Evolutionary conservation across 805 yeast species (phyloP).

Genomic region (Peterozyma xylosa): DNA sequence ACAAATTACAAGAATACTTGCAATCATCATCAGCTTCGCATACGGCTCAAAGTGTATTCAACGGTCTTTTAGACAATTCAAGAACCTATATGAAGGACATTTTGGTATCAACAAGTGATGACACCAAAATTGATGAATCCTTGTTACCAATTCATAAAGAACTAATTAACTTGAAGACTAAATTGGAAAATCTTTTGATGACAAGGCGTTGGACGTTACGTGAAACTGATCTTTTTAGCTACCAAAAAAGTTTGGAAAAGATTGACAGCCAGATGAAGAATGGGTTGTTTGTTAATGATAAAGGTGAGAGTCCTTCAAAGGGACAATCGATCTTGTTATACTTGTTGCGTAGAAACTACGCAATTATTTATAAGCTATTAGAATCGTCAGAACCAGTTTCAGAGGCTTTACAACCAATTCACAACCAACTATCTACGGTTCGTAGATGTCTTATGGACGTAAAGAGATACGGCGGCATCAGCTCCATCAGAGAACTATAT

Average conservation of each 20-base stretch:
- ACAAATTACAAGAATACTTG: conserved; percentile 55
- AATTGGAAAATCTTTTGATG: conserved; percentile 74
- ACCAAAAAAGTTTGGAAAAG: conserved; percentile 64
- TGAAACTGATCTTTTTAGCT: conserved; percentile 86
- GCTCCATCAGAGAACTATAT: conserved; percentile 80
- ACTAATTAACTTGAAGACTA: conserved; percentile 58
- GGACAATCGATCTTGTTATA: conserved; percentile 65
- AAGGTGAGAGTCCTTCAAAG: conserved; percentile 22
- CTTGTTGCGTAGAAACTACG: conserved; percentile 82
- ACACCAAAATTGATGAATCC: conserved; percentile 35
- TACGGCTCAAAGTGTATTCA: conserved; percentile 41
- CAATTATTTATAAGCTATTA: conserved; percentile 78
- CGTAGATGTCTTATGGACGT: conserved; percentile 85
- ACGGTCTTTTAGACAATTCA: conserved; percentile 80
- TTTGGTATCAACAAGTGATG: conserved; percentile 29
- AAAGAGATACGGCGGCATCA: conserved; percentile 87
- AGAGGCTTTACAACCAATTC: conserved; percentile 88
- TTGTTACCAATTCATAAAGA: conserved; percentile 56
- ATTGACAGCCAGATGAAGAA: conserved; percentile 68
- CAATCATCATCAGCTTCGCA: conserved; percentile 14
- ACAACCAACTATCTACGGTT: conserved; percentile 88
- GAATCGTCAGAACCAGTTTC: conserved; percentile 94
- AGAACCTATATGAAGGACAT: conserved; percentile 67
- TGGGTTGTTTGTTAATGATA: conserved; percentile 40
- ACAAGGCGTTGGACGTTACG: conserved; percentile 97